These are phyloP conservation scores for Primulina huaijiensis DNA, from an alignment of 257 asterid species.

Conservation along the genomic window DNA sequence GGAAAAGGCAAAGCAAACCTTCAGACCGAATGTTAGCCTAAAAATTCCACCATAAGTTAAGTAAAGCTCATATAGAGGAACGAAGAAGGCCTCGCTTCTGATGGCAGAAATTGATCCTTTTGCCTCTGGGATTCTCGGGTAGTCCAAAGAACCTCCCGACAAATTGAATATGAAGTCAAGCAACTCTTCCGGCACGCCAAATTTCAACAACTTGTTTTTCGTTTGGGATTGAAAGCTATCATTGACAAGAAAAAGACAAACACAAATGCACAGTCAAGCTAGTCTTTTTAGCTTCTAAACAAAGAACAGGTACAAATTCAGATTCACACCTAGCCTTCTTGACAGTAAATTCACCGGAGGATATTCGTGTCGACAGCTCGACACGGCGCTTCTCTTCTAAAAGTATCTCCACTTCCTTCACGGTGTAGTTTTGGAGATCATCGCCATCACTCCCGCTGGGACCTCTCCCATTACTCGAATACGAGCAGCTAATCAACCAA, in stretches of 20 bases:
- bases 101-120: constrained; percentile 65
- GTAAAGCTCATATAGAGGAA: constrained; percentile 83
- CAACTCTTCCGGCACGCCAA: constrained; percentile 69
- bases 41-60: constrained; percentile 85
- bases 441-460: not conserved
- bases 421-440: constrained; percentile 35
- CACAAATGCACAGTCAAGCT: constrained; percentile 1
- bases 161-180: constrained; percentile 51
- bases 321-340: constrained; percentile 52
- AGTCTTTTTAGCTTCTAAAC: not conserved
- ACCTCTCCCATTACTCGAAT: constrained; percentile 47
- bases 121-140: constrained; percentile 77
- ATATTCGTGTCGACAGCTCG: constrained; percentile 81
- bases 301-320: constrained; percentile 17
- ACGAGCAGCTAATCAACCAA: constrained; percentile 46
- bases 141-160: constrained; percentile 41
- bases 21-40: constrained; percentile 89
- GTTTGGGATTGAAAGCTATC: constrained; percentile 63
- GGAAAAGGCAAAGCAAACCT: constrained; percentile 47
- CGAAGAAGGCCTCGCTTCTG: constrained; percentile 73
- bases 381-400: constrained; percentile 67
- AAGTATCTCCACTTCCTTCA: constrained; percentile 56
- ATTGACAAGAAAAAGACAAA: constrained; percentile 8
- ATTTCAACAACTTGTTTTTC: constrained; percentile 46
- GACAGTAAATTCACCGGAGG: constrained; percentile 81